Percentiles rank a stretch among this genome's conserved stretches.
Conservation (phyloP, 768 basidiomycete genomes). For the Mycena galericulata region DNA sequence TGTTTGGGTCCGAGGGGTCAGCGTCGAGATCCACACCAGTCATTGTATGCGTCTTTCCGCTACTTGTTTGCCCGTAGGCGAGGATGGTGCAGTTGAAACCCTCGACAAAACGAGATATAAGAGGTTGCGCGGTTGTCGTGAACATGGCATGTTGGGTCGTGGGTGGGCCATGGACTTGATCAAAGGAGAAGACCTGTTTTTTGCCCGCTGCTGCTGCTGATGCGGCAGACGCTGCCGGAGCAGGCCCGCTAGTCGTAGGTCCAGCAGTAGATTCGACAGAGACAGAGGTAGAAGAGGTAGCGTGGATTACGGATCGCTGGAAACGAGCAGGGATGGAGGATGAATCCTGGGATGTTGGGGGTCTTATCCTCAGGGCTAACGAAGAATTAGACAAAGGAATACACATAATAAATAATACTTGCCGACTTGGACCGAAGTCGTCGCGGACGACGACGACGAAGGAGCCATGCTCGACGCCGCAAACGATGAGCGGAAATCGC, state of each 20-base stretch:
- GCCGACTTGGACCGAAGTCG: slow-evolving; percentile 96
- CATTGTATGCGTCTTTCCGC: slow-evolving; percentile 98
- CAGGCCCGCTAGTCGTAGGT: slow-evolving; percentile 61
- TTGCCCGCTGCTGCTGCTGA: slow-evolving; percentile 64
- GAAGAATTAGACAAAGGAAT: slow-evolving; percentile 13
- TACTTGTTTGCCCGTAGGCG: slow-evolving; percentile 97
- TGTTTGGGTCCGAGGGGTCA: slow-evolving; percentile 84
- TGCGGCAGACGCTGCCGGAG: slow-evolving; percentile 58
- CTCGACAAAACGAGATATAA: slow-evolving; percentile 88
- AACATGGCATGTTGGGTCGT: slow-evolving; percentile 90
- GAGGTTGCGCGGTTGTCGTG: slow-evolving; percentile 84
- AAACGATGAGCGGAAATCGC: background rate
- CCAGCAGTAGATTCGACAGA: slow-evolving; percentile 78
- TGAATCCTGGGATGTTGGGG: slow-evolving; percentile 86
- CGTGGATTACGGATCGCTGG: slow-evolving; percentile 89
- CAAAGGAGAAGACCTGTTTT: slow-evolving; percentile 91
- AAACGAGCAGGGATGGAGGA: slow-evolving; percentile 93
- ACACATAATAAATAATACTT: slow-evolving; percentile 50
- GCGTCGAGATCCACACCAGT: slow-evolving; percentile 93
- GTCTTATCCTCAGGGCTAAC: slow-evolving; percentile 89
- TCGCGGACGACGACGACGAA: slow-evolving; percentile 71
- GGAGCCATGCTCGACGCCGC: slow-evolving; percentile 73
- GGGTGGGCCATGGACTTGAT: slow-evolving; percentile 91
- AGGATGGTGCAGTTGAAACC: slow-evolving; percentile 98
- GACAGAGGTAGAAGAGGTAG: slow-evolving; percentile 79